A percentile compares a stretch with the other conserved stretches of the same genome.
These are phyloP conservation scores for Sporothrix pseudoabietina DNA, from an alignment of 2,329 filamentous ascomycete species.

Conservation along the genomic window DNA sequence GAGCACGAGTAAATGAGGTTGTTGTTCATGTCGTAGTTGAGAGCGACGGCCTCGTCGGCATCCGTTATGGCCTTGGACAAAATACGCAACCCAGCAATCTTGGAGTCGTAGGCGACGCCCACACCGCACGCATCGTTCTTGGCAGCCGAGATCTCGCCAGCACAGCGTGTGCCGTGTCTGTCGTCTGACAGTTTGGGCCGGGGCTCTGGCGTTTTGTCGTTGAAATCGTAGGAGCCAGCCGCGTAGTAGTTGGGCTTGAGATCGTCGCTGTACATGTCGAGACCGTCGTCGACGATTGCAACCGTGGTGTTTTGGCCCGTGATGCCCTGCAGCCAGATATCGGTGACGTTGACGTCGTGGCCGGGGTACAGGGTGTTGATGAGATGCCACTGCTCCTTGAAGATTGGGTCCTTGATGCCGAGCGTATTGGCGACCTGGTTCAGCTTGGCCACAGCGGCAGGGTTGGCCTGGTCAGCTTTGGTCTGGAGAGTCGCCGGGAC, in stretches of 20 bases:
- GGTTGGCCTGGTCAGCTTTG: slow-evolving; percentile 38
- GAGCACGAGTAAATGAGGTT: slow-evolving; percentile 99
- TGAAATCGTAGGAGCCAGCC: slow-evolving; percentile 92
- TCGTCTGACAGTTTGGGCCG: slow-evolving; percentile 83
- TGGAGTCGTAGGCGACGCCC: slow-evolving; percentile 92
- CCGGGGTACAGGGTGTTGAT: slow-evolving; percentile 79
- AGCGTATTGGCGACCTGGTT: slow-evolving; percentile 64
- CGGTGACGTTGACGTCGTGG: slow-evolving; percentile 96
- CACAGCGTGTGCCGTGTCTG: slow-evolving; percentile 88
- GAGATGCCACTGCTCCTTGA: slow-evolving; percentile 93
- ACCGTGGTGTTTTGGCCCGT: slow-evolving; percentile 88
- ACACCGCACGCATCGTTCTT: slow-evolving; percentile 91
- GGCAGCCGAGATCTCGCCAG: slow-evolving; percentile 90
- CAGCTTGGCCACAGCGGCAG: slow-evolving; percentile 58
- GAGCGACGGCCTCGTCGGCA: slow-evolving; percentile 84
- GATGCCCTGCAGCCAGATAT: slow-evolving; percentile 85
- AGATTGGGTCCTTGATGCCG: slow-evolving; percentile 86
- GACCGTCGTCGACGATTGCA: slow-evolving; percentile 91
- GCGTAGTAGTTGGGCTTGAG: slow-evolving; percentile 93
- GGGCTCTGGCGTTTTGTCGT: slow-evolving; percentile 77
- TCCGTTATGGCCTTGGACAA: slow-evolving; percentile 88
- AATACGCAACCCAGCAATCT: slow-evolving; percentile 88
- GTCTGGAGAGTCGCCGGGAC: background rate
- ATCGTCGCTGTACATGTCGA: slow-evolving; percentile 95
- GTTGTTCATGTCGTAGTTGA: slow-evolving; percentile 88